Evolutionary conservation across 805 yeast species (phyloP), one percentile per base, ranked within the genome.

Genomic region (Candida chilensis): DNA sequence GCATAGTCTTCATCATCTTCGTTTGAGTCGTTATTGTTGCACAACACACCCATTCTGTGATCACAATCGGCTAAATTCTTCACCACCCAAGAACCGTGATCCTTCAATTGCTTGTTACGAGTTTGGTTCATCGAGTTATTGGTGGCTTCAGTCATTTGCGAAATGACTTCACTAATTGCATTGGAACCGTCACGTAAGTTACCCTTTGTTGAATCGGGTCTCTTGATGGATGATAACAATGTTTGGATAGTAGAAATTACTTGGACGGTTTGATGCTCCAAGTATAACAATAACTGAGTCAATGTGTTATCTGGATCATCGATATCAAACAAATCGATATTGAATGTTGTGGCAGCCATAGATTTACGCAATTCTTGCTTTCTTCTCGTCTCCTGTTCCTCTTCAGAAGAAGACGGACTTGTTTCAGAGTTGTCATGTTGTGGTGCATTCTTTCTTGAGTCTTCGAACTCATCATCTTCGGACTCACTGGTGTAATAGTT

Each of bases 231-330:
- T 3, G 77, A 72, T 35, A 90, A 64, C 37, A 90, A 65, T 13
- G 82, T 72, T 49, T 88, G 96, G 41, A 88, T 88, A 0, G 95
- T 84, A 10, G 87, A 73, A 28, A 90, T 88, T 2, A 90, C 96
- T 44, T 82, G 82, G 12, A 84, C 88, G 0, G 96, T 88, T 57
- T 88, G 95, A 53, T 86, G 95, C 51, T 90, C 97, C 44, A 90
- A 65, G 50, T 87, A 90, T 17, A 78, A 64, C 44, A 88, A 71
- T 35, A 90, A 74, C 45, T 86, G 94, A 5, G 85, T 75, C 38
- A 88, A 67, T 1, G 95, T 82, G 49, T 85, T 84, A 46, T 88
- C 96, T 2, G 94, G 94, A 44, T 85, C 83, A 34, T 78, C 79
- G 31, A 83, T 78, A 54, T 84, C 86, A 53, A 83, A 85, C 20